phyloP scores from a whole-genome alignment of 177 flowering plant genomes.

The Vitis hybrid region DNA sequence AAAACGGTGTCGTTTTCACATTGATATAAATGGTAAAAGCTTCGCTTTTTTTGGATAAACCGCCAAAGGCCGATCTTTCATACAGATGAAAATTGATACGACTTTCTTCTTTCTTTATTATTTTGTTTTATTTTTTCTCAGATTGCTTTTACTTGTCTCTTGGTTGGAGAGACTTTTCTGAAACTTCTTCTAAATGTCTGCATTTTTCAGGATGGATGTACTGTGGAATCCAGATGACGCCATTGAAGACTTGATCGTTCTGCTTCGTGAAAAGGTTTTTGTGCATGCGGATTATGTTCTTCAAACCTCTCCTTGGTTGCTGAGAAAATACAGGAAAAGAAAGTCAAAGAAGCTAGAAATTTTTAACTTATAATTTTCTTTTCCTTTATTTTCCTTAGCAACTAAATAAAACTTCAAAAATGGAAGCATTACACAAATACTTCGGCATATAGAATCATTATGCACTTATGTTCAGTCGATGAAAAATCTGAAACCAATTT shows the following conservation, averaged over 20 bases:
- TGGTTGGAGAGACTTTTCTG: not conserved
- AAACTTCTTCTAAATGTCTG: not conserved
- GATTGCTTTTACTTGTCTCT: not conserved
- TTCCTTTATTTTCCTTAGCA: not conserved
- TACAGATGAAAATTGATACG: not conserved
- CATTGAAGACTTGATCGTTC: slow-evolving; percentile 36
- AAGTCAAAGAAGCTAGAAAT: not conserved
- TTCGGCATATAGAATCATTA: no score
- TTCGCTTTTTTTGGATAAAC: not conserved
- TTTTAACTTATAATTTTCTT: not conserved
- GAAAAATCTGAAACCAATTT: no score
- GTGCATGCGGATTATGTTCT: not conserved
- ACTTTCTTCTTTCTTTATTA: slow-evolving; percentile 3
- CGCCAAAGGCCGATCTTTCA: not conserved
- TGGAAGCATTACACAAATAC: no score
- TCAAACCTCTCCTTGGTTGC: not conserved
- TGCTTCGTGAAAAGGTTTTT: slow-evolving; percentile 40
- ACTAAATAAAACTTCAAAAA: no score
- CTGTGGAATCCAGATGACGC: slow-evolving; percentile 39
- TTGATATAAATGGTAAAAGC: slow-evolving; percentile 11
- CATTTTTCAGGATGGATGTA: slow-evolving; percentile 35
- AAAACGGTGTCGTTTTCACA: slow-evolving; percentile 11
- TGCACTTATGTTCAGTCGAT: no score
- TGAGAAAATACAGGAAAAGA: slow-evolving; percentile 2
- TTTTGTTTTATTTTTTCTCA: slow-evolving; percentile 1